Evolutionary conservation across 208 protist species (phyloP), one percentile per base, ranked within the genome.

Genomic region (Leishmania gerbilli): DNA sequence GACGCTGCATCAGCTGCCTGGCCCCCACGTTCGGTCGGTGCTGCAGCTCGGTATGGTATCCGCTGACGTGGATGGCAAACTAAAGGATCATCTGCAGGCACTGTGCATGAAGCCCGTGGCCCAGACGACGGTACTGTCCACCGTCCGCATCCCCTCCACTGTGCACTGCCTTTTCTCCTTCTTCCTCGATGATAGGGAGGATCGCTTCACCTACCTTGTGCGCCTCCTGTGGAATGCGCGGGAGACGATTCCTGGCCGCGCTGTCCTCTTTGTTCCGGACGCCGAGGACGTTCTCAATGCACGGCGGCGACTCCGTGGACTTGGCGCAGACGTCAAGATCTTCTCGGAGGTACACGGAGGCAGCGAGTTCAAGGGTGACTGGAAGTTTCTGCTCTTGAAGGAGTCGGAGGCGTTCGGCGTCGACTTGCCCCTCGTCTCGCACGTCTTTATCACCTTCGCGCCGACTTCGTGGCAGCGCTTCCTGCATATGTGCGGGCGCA

Each of bases 121-220:
- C 37, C 90, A 96, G 76, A 95, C 89, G 1, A 90, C 92, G 40
- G 91, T 95, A 21, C 80, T 97, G 55, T 92, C 92, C 9, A 82
- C 88, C 31, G 90, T 95, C 3, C 88, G 90, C 56, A 37, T 97
- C 60, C 91, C 94, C 1, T 91, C 90, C 21, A 95, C 92, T 2
- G 83, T 96, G 68, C 92, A 95, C 80, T 97, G 94, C 79, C 80
- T 96, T 21, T 97, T 97, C 77, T 93, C 91, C 76, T 95, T 95
- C 80, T 89, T 91, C 1, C 42, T 84, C 7, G 65, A 42, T 0
- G 72, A 85, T 45, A 49, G 4, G 56, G 83, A 92, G 9, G 78
- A 95, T 74, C 81, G 88, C 37, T 91, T 87, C 53, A 76, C n/a
- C 60, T 91, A 94, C 77, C 74, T 90, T 0, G 87, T 80, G 31